phyloP scores from a whole-genome alignment of 768 basidiomycete species.

The Rhodocollybia butyracea region DNA sequence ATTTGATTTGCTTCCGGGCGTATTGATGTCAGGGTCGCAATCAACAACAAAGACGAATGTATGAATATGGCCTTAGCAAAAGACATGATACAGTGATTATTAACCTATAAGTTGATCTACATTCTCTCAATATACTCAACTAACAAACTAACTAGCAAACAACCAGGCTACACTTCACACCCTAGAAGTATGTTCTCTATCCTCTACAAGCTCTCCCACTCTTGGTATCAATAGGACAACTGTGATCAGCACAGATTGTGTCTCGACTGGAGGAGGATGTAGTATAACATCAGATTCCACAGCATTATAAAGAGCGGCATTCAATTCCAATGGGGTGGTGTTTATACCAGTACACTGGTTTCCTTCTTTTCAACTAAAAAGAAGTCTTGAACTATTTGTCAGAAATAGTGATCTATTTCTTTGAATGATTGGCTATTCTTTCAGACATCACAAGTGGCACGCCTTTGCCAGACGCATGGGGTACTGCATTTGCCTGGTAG shows the following conservation, averaged over 20 bases:
- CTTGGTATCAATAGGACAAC: slow-evolving; percentile 62
- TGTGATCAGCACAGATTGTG: slow-evolving; percentile 67
- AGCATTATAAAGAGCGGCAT: slow-evolving; percentile 73
- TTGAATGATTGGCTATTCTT: slow-evolving; percentile 73
- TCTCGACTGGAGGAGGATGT: slow-evolving; percentile 74
- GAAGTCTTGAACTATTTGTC: slow-evolving; percentile 72
- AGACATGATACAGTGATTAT: no score
- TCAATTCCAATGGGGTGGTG: slow-evolving; percentile 84
- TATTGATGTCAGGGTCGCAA: no score
- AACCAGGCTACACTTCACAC: slow-evolving; percentile 79
- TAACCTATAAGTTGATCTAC: no score
- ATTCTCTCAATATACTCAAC: no score
- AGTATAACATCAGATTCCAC: slow-evolving; percentile 61
- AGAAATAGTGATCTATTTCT: slow-evolving; percentile 83
- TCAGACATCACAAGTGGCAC: slow-evolving; percentile 65
- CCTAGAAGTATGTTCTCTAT: slow-evolving; percentile 61
- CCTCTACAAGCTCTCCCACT: slow-evolving; percentile 40
- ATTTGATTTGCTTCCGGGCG: no score
- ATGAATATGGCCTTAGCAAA: no score
- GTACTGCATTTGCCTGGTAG: slow-evolving; percentile 75
- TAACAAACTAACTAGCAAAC: no score
- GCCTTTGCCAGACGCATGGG: slow-evolving; percentile 77
- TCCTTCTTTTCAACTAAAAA: neutral
- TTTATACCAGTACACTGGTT: slow-evolving; percentile 73
- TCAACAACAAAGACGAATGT: no score